Evolutionary conservation across 805 yeast species (phyloP), one percentile per base, ranked within the genome.

Genomic region (Saccharomycopsis lassenensis): DNA sequence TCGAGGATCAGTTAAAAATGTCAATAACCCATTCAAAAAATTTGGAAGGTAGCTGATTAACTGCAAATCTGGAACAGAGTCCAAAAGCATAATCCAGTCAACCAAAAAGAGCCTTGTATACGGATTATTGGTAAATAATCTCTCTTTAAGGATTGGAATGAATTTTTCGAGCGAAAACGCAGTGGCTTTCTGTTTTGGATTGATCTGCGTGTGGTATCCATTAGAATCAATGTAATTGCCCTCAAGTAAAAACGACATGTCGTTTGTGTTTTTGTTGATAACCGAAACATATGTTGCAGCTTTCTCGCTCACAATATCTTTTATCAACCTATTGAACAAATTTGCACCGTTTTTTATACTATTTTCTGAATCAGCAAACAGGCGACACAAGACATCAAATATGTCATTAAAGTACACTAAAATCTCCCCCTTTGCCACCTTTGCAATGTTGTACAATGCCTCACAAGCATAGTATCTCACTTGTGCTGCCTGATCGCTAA

Each of bases 381-480:
- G 69, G 41, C 80, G 78, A 54, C 95, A 87, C 36, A 91, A 64
- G 14, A 87, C 91, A 54, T 91, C 97, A 54, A 91, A 91, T 2
- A 86, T 79, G 58, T 91, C 97, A 57, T 89, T 91, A 65, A 91
- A 91, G 54, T 84, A 87, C 8, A 81, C 63, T 43, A 91, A 62
- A 16, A 91, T 83, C 57, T 91, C 97, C 20, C 97, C 97, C 47
- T 94, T 76, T 3, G 97, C 94, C 15, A 91, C 93, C 52, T 91
- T 91, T 31, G 97, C 94, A 31, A 91, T 87, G 57, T 91, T 91
- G 58, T 91, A 91, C 43, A 91, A 65, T 32, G 94, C 80, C 52
- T 91, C 98, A 60, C 97, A 91, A 0, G 98, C 96, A 55, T 86
- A 91, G 51, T 91, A 91, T 37, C 98, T 67, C 6, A 91, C 98